Evolutionary conservation across 495 filamentous ascomycete genomes (phyloP), one percentile per base, ranked within the genome.

Genomic region (Parachaetomium inaequale): DNA sequence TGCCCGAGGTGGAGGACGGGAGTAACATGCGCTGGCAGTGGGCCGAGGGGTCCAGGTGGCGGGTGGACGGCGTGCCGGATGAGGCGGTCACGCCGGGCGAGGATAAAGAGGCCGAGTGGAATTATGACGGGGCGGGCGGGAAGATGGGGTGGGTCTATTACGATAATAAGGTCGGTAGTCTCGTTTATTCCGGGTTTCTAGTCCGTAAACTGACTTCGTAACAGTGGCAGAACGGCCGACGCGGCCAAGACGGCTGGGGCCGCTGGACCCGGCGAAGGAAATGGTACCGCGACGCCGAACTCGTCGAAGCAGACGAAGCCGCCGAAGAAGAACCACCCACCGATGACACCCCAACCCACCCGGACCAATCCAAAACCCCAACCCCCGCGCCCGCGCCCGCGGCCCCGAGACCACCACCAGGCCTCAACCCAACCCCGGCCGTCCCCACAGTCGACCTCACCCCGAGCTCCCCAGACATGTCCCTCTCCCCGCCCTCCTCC

Each of bases 271-370:
- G 94, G 28, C 85, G 94, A 12, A 79, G 94, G 55, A 99, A 98
- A 73, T 99, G 94, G 94, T 92, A 88, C 69, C 87, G 95, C 31
- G 94, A 96, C 68, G 94, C 95, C 28, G 95, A 99, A 73, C 84
- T 99, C 21, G 88, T 96, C 38, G 95, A 99, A 65, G 75, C 85
- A 23, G 74, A 82, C 26, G 75, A 74, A 61, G 51, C 34, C 40
- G 19, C 60, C 26, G 62, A 70, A 10, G 63, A 69, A 17, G 19
- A 57, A 34, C n/a, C 71, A 26, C 4, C 17, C 69, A 19, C 68
- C 68, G 26, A 62, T 57, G 26, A 63, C 64, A 40, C 71, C 64
- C 29, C 68, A 63, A 31, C 31, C 61, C 17, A 63, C 65, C 62
- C 56, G n/a, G n/a, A n/a, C n/a, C n/a, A n/a, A n/a, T n/a, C n/a